These are phyloP conservation scores for Inonotus obliquus DNA, from an alignment of 1,284 basidiomycete genomes.

Conservation along the genomic window DNA sequence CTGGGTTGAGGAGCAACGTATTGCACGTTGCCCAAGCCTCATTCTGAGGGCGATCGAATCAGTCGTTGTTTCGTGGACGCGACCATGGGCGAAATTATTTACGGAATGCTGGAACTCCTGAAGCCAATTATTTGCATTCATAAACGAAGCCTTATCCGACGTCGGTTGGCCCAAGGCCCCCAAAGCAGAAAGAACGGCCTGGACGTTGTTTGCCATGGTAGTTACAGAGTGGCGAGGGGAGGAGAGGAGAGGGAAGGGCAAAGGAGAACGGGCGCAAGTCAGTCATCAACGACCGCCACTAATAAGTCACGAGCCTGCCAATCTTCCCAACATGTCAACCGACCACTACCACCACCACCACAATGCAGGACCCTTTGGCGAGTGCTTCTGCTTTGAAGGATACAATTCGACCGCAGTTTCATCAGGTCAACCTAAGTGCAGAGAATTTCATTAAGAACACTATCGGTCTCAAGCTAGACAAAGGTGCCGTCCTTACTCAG, in stretches of 20 bases:
- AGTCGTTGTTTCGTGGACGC: conserved; percentile 15
- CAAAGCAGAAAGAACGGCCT: conserved; percentile 66
- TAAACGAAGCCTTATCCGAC: conserved; percentile 80
- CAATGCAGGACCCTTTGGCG: conserved; percentile 51
- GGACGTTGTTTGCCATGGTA: conserved; percentile 61
- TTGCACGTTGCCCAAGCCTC: conserved; percentile 98
- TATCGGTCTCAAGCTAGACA: conserved; percentile 86
- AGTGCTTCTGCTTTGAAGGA: conserved; percentile 67
- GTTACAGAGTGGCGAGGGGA: not conserved
- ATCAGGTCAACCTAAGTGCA: conserved; percentile 86
- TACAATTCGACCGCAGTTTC: conserved; percentile 84
- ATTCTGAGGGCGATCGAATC: conserved; percentile 46
- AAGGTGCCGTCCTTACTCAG: conserved; percentile 50
- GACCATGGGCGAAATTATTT: conserved; percentile 68
- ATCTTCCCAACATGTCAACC: not conserved
- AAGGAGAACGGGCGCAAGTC: not conserved
- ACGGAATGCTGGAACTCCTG: conserved; percentile 97
- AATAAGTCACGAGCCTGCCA: not conserved
- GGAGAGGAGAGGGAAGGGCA: not conserved
- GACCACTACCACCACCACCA: not conserved
- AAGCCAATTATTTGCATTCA: conserved; percentile 86
- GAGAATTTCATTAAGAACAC: conserved; percentile 84
- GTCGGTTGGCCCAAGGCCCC: conserved; percentile 64
- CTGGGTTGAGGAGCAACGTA: conserved; percentile 77
- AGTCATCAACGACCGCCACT: not conserved